Evolutionary conservation across 495 filamentous ascomycete species (phyloP), one percentile per base, ranked within the genome.

Genomic region (Xylaria bambusicola): DNA sequence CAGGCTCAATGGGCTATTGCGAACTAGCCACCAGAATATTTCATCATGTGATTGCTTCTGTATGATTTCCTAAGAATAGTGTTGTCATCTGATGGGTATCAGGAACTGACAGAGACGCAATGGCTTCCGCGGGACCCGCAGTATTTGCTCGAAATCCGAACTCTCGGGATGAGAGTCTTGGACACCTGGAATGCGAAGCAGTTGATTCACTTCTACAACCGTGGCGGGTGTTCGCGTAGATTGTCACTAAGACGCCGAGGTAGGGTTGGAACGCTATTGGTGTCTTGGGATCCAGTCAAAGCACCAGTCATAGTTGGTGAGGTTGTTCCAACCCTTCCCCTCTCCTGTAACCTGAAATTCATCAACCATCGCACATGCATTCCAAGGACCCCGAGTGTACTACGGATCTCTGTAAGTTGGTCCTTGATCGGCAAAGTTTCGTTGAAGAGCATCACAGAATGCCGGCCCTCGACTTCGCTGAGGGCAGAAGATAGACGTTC

Each of bases 321-420:
- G 29, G n/a, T 47, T 17, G 68, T 56, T 24, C 61, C 63, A 40
- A 61, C 52, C 24, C 68, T 42, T 6, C 66, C 64, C 6, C 72
- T 70, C 45, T 77, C 75, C 36, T 77, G 75, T 6, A 73, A 33
- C 10, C 75, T 64, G 58, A 76, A 74, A 35, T 76, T 81, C 76
- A 83, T 76, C 53, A 83, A 68, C 81, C 80, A 84, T 21, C 75
- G 72, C 13, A 81, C 78, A 56, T 84, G 80, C 81, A 83, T 82
- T 35, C 75, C 73, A 12, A 81, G 68, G 10, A 80, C 75, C 8
- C 77, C 75, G 38, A 81, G 71, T n/a, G 70, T 78, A 63, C 74
- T 82, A 33, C 73, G 71, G 27, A 84, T 69, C 56, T 84, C 81
- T n/a, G 71, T 71, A 1, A 84, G 69, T 54, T 83, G 79, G 31